Conservation (phyloP, 345 rosid genomes). For the Acer negundo region DNA sequence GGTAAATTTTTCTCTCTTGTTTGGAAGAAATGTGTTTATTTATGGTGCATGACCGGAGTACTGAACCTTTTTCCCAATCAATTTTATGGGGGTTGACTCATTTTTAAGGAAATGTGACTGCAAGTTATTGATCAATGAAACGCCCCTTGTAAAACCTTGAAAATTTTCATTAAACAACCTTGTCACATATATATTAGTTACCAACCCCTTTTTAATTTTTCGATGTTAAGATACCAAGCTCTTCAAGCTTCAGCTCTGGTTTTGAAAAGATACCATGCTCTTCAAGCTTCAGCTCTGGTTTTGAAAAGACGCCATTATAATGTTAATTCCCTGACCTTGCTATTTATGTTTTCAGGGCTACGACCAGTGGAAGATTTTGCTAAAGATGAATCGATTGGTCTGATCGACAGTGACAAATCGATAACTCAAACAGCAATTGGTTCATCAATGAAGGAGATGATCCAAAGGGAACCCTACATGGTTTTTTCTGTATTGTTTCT, state of each 20-base stretch:
- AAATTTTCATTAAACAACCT: too few species aligned
- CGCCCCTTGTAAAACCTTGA: neutral
- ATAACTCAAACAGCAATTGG: conserved; percentile 38
- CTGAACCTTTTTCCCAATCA: neutral
- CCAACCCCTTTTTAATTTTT: neutral
- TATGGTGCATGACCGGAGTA: neutral
- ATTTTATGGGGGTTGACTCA: neutral
- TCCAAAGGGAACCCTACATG: conserved; percentile 63
- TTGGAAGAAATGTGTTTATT: neutral
- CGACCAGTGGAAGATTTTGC: conserved; percentile 52
- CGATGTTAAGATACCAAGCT: neutral
- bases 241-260: neutral
- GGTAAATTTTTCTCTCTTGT: conserved; percentile 39
- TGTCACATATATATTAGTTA: neutral
- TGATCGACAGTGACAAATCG: conserved; percentile 20
- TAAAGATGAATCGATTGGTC: conserved; percentile 37
- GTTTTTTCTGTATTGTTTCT: conserved; percentile 53
- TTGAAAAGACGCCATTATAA: neutral
- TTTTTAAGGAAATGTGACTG: neutral
- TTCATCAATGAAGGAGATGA: conserved; percentile 41
- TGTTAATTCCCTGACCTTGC: neutral
- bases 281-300: neutral
- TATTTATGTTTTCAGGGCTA: conserved; percentile 49
- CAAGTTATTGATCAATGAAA: conserved; percentile 13
- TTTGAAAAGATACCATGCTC: neutral